A percentile compares a stretch with the other conserved stretches of the same genome.
These are phyloP conservation scores for Kitagawia praeruptora DNA, from an alignment of 129 eudicot species.

Conservation along the genomic window DNA sequence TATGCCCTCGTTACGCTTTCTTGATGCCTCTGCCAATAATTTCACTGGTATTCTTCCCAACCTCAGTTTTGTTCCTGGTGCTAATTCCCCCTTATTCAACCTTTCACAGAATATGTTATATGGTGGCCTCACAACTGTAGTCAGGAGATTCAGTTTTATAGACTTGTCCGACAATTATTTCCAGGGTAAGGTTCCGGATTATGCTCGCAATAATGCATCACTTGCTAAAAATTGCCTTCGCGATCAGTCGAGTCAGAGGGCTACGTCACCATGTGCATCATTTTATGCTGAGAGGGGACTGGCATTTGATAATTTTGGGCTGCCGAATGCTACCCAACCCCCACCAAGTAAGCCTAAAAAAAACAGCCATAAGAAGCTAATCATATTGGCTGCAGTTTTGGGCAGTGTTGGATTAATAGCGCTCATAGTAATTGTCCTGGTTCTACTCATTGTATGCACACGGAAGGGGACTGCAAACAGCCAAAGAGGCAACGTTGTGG, in stretches of 20 bases:
- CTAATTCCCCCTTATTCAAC: slow-evolving; percentile 25
- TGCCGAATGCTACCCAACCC: slow-evolving; percentile 21
- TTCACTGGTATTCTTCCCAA: slow-evolving; percentile 40
- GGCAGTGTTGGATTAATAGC: slow-evolving; percentile 35
- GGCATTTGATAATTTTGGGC: slow-evolving; percentile 37
- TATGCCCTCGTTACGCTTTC: slow-evolving; percentile 26
- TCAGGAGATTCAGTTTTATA: slow-evolving; percentile 32
- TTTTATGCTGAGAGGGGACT: slow-evolving; percentile 30
- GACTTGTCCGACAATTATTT: slow-evolving; percentile 45
- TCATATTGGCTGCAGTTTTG: slow-evolving; percentile 32
- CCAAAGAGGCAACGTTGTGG: slow-evolving; percentile 29
- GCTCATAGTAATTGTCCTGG: slow-evolving; percentile 13
- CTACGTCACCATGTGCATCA: slow-evolving; percentile 18
- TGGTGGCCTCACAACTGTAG: slow-evolving; percentile 30
- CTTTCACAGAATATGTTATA: slow-evolving; percentile 36
- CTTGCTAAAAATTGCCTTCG: slow-evolving; percentile 29
- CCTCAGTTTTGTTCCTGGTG: slow-evolving; percentile 18
- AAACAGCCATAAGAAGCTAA: slow-evolving; percentile 17
- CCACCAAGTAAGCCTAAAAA: slow-evolving; percentile 13
- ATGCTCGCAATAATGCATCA: slow-evolving; percentile 14
- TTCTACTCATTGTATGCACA: slow-evolving; percentile 23
- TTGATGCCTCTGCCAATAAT: slow-evolving; percentile 46
- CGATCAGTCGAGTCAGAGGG: slow-evolving; percentile 23
- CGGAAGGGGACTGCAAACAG: slow-evolving; percentile 23
- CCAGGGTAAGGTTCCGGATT: slow-evolving; percentile 37